These are phyloP conservation scores for Mycena pura DNA, from an alignment of 768 basidiomycete genomes.

Conservation along the genomic window DNA sequence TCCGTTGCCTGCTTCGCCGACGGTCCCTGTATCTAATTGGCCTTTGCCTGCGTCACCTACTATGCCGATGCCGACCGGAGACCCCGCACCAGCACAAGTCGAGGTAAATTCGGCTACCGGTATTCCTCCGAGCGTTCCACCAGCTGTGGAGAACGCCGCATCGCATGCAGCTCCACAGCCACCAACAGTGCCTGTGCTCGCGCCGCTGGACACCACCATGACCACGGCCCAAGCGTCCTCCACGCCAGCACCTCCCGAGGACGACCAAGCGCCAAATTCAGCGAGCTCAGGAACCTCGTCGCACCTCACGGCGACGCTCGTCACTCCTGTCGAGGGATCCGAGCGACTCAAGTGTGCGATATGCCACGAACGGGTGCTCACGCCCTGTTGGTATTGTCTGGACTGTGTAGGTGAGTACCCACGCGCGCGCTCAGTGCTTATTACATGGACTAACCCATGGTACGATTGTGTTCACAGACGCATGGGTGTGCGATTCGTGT, in stretches of 20 bases:
- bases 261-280: not conserved
- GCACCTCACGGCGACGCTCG: not conserved
- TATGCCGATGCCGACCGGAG: no score
- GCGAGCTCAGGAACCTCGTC: not conserved
- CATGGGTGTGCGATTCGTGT: conserved; percentile 18
- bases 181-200: not conserved
- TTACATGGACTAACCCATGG: not conserved
- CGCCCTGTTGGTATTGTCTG: conserved; percentile 13
- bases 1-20: not conserved
- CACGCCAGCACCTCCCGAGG: not conserved
- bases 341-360: not conserved
- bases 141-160: no score
- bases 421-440: no score
- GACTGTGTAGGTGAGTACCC: conserved; percentile 2
- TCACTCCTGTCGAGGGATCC: not conserved
- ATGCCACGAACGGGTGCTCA: not conserved
- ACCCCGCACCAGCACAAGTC: no score
- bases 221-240: no score
- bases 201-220: not conserved
- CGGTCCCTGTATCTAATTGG: no score
- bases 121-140: no score
- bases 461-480: not conserved
- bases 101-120: no score
- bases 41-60: no score
- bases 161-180: no score